These are phyloP conservation scores for Coemansia sp. DNA, from an alignment of 192 early-diverging fungal species.

Conservation along the genomic window DNA sequence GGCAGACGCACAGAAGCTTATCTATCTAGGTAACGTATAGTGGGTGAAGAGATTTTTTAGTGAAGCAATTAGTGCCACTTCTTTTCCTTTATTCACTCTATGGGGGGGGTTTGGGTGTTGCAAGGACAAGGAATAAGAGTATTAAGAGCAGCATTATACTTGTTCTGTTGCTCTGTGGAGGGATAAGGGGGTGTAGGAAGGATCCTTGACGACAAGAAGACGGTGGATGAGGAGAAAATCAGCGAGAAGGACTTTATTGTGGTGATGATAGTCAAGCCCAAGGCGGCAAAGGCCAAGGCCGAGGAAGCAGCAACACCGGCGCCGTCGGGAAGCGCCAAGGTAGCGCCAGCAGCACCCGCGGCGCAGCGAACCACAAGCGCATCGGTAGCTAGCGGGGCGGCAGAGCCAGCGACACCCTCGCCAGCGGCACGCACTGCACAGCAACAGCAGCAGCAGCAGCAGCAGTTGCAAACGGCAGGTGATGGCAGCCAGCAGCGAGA, in stretches of 20 bases:
- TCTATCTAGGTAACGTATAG: constrained; percentile 62
- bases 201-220: constrained; percentile 78
- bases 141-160: background rate
- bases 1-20: constrained; percentile 79
- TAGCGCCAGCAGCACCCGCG: constrained; percentile 40
- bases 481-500: background rate
- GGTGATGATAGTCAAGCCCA: constrained; percentile 87
- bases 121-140: background rate
- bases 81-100: too few relatives aligned
- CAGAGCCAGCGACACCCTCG: constrained; percentile 50
- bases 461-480: background rate
- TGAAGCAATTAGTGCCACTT: background rate
- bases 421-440: constrained; percentile 52
- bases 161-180: background rate
- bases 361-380: constrained; percentile 40
- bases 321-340: constrained; percentile 38
- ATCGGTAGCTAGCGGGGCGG: constrained; percentile 22
- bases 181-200: constrained; percentile 55
- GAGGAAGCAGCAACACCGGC: constrained; percentile 1
- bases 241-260: constrained; percentile 94
- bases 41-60: constrained; percentile 51
- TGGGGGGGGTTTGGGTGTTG: too few relatives aligned
- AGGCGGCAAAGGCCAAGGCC: constrained; percentile 41
- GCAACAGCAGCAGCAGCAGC: constrained; percentile 3
- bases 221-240: constrained; percentile 74